phyloP scores from a whole-genome alignment of 805 yeast species.

The Metschnikowia kunwiensis region DNA sequence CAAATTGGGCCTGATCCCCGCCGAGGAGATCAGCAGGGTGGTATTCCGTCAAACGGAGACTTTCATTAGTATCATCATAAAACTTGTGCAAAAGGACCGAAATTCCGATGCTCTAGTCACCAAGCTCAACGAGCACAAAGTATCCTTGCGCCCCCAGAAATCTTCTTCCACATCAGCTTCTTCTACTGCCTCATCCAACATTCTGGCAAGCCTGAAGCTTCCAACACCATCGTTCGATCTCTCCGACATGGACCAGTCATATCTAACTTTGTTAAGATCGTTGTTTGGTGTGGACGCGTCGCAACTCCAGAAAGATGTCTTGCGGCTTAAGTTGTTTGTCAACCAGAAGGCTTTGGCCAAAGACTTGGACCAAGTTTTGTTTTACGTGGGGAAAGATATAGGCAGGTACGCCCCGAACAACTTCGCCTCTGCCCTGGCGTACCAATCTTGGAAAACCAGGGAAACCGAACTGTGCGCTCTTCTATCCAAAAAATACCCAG shows the following conservation, averaged over 20 bases:
- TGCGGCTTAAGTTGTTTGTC: constrained; percentile 38
- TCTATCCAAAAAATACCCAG: constrained; percentile 28
- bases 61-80: constrained; percentile 38
- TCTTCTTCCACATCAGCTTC: constrained; percentile 4
- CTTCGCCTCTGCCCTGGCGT: constrained; percentile 25
- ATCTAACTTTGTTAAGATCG: constrained; percentile 37
- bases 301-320: constrained; percentile 54
- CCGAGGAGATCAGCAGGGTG: constrained; percentile 28
- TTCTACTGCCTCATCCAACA: neutral
- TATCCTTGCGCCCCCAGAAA: constrained; percentile 29
- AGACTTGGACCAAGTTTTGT: constrained; percentile 33
- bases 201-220: constrained; percentile 16
- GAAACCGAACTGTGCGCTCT: constrained; percentile 24
- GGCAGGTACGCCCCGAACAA: constrained; percentile 35
- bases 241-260: constrained; percentile 52
- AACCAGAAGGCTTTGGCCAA: constrained; percentile 38
- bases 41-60: constrained; percentile 37
- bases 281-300: constrained; percentile 49
- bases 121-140: constrained; percentile 44
- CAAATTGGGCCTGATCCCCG: constrained; percentile 35
- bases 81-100: constrained; percentile 36
- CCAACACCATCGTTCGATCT: constrained; percentile 51
- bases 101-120: constrained; percentile 36
- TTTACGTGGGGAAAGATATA: constrained; percentile 36
- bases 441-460: constrained; percentile 33